Percentiles rank a stretch among this genome's conserved stretches.
Conservation (phyloP, 495 filamentous ascomycete genomes). For the Xylaria longipes region DNA sequence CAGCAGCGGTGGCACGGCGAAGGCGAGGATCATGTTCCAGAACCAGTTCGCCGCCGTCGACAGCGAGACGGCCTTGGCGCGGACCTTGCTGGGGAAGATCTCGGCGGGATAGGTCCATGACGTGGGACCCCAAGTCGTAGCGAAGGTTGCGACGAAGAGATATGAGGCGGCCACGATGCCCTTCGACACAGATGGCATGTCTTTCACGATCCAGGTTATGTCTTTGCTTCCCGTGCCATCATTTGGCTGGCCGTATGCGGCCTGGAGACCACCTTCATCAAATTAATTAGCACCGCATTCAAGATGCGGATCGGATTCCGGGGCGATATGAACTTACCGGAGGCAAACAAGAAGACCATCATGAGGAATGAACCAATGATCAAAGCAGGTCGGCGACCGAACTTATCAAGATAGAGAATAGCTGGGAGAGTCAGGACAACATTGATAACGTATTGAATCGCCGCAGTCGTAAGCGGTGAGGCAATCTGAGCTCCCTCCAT, state of each 20-base stretch:
- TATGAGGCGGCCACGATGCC: constrained; percentile 74
- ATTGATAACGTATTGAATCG: constrained; percentile 82
- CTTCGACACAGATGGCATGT: constrained; percentile 54
- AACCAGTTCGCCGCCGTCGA: constrained; percentile 74
- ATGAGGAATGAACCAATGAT: constrained; percentile 78
- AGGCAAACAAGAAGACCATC: constrained; percentile 74
- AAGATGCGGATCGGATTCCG: not conserved
- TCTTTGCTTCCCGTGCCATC: constrained; percentile 44
- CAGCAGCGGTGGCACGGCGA: constrained; percentile 67
- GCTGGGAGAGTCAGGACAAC: constrained; percentile 73
- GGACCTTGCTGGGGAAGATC: constrained; percentile 76
- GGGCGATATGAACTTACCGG: constrained; percentile 61
- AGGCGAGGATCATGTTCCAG: constrained; percentile 70
- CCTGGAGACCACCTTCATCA: constrained; percentile 59
- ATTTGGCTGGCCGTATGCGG: constrained; percentile 61
- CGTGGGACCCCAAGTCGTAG: constrained; percentile 78
- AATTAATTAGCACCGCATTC: not conserved
- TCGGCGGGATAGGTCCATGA: constrained; percentile 86
- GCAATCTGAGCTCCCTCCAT: constrained; percentile 71
- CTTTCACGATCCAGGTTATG: constrained; percentile 63
- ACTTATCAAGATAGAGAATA: constrained; percentile 76
- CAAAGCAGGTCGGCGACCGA: constrained; percentile 76
- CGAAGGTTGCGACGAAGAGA: constrained; percentile 77
- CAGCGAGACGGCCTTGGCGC: constrained; percentile 69
- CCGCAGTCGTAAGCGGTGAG: constrained; percentile 70